Base-by-base conservation (phyloP, 2,329 filamentous ascomycete species). In the Tetracladium maxilliforme region DNA sequence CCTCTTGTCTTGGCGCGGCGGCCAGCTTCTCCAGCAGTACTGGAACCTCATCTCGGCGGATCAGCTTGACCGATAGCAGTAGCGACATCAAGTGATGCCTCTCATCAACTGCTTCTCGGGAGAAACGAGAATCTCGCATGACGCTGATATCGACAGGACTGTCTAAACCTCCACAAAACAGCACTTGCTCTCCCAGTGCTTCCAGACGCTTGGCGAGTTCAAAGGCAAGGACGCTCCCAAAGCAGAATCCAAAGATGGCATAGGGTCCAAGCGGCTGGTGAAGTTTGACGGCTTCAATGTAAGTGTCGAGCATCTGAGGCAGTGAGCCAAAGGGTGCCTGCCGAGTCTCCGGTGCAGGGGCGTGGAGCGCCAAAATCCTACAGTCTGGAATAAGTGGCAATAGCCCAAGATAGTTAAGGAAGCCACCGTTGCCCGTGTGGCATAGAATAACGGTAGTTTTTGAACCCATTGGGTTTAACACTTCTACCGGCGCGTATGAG, bases 81-180 rank as follows among this genome's bases (percentile, higher is more conserved):
- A n/a, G n/a, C n/a, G n/a, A n/a, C n/a, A n/a, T n/a, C n/a, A n/a
- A n/a, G n/a, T n/a, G n/a, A n/a, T n/a, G n/a, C n/a, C n/a, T n/a
- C n/a, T n/a, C n/a, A n/a, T n/a, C n/a, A n/a, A n/a, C n/a, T n/a
- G n/a, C n/a, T n/a, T n/a, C n/a, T n/a, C n/a, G n/a, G n/a, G n/a
- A n/a, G n/a, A n/a, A n/a, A n/a, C n/a, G n/a, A n/a, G n/a, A n/a
- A n/a, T n/a, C n/a, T n/a, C n/a, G n/a, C n/a, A n/a, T n/a, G n/a
- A n/a, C n/a, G n/a, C n/a, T 56, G 38, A 62, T 61, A 30, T 59
- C 51, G 6, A 58, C 61, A 3, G 59, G 60, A 2, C 56, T 46
- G 36, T 66, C 57, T 30, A 61, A 52, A 23, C 35, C 41, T 6
- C 47, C 59, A 1, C 58, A 37, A 35, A 63, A 64, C 0, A 30